A percentile compares a stretch with the other conserved stretches of the same genome.
Conservation (phyloP, 305 asterid genomes). For the Caryopteris hybrid region DNA sequence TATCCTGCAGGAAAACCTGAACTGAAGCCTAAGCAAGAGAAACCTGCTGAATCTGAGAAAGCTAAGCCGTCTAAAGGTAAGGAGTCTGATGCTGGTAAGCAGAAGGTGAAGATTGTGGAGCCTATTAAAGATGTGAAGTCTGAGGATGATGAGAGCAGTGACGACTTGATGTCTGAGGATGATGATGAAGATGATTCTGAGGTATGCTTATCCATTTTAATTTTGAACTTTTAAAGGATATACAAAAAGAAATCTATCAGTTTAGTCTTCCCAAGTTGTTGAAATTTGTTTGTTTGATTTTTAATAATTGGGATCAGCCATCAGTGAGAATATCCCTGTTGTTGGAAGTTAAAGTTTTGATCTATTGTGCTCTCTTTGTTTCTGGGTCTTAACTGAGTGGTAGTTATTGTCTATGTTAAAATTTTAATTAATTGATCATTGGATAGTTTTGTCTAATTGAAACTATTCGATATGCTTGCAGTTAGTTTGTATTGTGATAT, state of each 20-base stretch:
- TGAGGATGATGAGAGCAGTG: conserved; percentile 39
- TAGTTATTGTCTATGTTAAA: too few relatives aligned
- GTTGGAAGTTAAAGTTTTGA: neutral
- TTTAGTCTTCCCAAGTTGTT: neutral
- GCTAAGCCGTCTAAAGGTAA: conserved; percentile 36
- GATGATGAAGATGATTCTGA: conserved; percentile 45
- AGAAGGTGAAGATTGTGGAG: conserved; percentile 64
- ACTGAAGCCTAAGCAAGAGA: conserved; percentile 35
- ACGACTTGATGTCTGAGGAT: conserved; percentile 39
- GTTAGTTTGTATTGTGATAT: neutral
- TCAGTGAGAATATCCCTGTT: neutral
- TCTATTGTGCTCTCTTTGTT: neutral
- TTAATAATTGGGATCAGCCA: neutral
- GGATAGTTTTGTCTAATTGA: neutral
- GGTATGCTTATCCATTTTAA: conserved; percentile 25
- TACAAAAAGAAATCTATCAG: neutral
- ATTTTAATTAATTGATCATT: neutral
- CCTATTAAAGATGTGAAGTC: conserved; percentile 35
- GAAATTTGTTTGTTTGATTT: neutral
- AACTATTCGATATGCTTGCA: neutral
- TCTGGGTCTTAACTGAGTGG: too few relatives aligned
- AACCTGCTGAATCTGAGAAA: conserved; percentile 45
- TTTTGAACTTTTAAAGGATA: too few relatives aligned
- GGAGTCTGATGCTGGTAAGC: conserved; percentile 55
- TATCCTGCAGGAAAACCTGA: conserved; percentile 40